Evolutionary conservation across 2,329 filamentous ascomycete species (phyloP), one percentile per base, ranked within the genome.

Genomic region (Diplodia seriata): DNA sequence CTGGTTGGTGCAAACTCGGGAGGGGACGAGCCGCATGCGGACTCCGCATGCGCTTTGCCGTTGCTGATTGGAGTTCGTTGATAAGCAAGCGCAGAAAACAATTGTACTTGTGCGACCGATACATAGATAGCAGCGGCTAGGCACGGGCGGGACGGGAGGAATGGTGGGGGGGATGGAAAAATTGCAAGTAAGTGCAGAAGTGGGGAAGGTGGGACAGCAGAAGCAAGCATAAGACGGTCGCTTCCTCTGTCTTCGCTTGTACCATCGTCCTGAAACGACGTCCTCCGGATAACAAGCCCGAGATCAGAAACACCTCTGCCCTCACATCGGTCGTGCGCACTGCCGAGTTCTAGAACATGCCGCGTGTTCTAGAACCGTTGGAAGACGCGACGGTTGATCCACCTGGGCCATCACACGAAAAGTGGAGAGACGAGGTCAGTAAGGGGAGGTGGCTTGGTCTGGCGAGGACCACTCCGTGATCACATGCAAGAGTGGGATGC

Each of bases 401-500:
- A 47, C 43, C 43, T 20, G 43, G n/a, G 8, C 18, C n/a, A 47
- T 20, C 43, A 11, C 18, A 47, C n/a, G 18, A 47, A 47, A 47
- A 47, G 43, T 47, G 43, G 43, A 47, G 40, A 47, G 43, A 47
- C 43, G 9, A 47, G n/a, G 43, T 20, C 20, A 47, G 43, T 20
- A 47, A 47, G 43, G 43, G 9, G n/a, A 47, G 8, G 43, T 47
- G 15, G 36, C 36, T 38, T 38, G 36, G 36, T 38, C 40, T 47
- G 15, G 40, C 18, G 40, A 47, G 40, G 40, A n/a, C 40, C 43
- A 20, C 43, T 47, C n/a, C 9, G n/a, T 20, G 43, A 47, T 47
- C 43, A 47, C 43, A 47, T 47, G 43, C 18, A 47, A 20, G 43
- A 47, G 43, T 47, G 43, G 43, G 43, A 47, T 47, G 43, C 43